Evolutionary conservation across 306 rosid genomes (phyloP).

Genomic region (Pterocarpus macrocarpus): DNA sequence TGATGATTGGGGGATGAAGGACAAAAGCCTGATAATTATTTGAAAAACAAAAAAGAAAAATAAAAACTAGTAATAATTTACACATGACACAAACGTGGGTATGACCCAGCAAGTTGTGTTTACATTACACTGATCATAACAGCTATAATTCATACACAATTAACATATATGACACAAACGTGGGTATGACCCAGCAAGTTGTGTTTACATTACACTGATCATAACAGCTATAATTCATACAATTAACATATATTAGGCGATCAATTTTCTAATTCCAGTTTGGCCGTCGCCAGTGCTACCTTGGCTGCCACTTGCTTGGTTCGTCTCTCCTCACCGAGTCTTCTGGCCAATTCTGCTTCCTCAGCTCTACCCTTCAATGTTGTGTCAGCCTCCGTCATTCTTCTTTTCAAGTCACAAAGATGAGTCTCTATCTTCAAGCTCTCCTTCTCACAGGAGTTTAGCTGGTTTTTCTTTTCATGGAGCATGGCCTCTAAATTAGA

Average conservation of each 20-base stretch:
- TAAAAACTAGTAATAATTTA: background rate
- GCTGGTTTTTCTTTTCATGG: background rate
- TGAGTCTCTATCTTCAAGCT: slow-evolving; percentile 2
- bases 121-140: background rate
- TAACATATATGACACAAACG: background rate
- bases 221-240: background rate
- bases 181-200: background rate
- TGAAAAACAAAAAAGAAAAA: background rate
- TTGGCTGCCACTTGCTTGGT: slow-evolving; percentile 26
- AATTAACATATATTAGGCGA: no score
- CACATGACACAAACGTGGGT: background rate
- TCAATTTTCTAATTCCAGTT: slow-evolving; percentile 5
- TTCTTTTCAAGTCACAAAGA: slow-evolving; percentile 11
- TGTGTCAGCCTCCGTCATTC: slow-evolving; percentile 29
- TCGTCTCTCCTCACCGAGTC: slow-evolving; percentile 12
- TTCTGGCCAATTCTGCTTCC: background rate
- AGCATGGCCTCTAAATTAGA: slow-evolving; percentile 30
- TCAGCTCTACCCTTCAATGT: slow-evolving; percentile 3
- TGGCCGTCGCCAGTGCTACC: slow-evolving; percentile 22
- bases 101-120: background rate
- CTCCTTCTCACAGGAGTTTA: background rate
- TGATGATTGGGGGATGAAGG: background rate
- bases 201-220: background rate
- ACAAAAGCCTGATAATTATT: background rate
- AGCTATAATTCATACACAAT: background rate